phyloP scores from a whole-genome alignment of 2,329 filamentous ascomycete species.

The Fusarium setosum region DNA sequence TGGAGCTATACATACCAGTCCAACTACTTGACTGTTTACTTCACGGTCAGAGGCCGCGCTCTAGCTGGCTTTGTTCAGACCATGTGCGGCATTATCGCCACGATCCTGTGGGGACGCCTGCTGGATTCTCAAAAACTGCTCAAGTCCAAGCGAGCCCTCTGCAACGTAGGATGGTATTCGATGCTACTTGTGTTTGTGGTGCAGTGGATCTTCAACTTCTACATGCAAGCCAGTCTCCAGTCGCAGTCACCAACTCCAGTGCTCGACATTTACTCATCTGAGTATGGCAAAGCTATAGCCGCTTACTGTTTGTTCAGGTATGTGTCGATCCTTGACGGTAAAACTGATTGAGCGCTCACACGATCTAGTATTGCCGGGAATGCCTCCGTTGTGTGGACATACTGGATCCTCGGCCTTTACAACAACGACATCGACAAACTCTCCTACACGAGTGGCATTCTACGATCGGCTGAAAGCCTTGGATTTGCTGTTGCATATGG shows the following conservation, averaged over 20 bases:
- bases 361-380: not conserved
- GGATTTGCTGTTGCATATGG: not conserved
- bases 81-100: not conserved
- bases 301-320: not conserved
- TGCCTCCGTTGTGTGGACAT: not conserved
- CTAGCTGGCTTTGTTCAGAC: not conserved
- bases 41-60: not conserved
- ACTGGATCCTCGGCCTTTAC: not conserved
- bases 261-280: not conserved
- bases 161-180: not conserved
- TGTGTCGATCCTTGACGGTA: not conserved
- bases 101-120: not conserved
- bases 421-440: not conserved
- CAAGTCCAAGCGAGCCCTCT: not conserved
- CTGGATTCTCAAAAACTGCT: not conserved
- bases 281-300: not conserved
- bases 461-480: not conserved
- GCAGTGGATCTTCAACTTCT: constrained; percentile 1
- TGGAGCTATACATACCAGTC: not conserved
- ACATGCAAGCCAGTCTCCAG: not conserved
- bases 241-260: not conserved
- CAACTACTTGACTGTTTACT: not conserved
- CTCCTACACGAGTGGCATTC: not conserved
- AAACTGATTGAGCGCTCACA: not conserved
- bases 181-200: not conserved